Conservation (phyloP, 163 green algal genomes). For the Chlamydomonas reinhardtii region DNA sequence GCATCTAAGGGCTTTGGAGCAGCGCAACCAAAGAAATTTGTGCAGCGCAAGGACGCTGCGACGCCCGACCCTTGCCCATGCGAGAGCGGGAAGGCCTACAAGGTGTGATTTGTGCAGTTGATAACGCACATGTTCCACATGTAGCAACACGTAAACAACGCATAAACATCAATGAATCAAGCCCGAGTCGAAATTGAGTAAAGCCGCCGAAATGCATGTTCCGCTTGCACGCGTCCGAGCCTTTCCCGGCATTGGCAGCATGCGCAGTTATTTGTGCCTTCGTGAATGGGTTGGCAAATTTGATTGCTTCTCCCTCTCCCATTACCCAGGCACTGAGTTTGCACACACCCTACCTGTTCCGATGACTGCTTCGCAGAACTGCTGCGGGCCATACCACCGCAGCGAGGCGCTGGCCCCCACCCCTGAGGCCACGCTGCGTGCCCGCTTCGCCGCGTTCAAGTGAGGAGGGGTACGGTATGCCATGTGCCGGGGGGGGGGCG, state of each 20-base stretch:
- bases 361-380: slow-evolving; percentile 42
- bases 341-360: background rate
- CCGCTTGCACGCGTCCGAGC: no score
- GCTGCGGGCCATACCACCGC: slow-evolving; percentile 37
- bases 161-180: no score
- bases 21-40: background rate
- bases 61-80: slow-evolving; percentile 15
- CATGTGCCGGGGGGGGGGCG: no score
- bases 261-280: no score
- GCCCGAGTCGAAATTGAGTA: no score
- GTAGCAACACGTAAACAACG: no score
- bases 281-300: no score
- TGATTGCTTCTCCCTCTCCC: no score
- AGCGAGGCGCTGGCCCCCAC: background rate
- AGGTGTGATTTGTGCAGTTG: background rate
- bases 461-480: background rate
- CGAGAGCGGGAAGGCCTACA: slow-evolving; percentile 38
- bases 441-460: slow-evolving; percentile 45
- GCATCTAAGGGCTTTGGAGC: slow-evolving; percentile 23
- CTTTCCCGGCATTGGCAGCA: no score
- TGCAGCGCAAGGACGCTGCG: slow-evolving; percentile 1
- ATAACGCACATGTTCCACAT: no score
- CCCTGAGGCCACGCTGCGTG: slow-evolving; percentile 41
- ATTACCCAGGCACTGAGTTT: no score
- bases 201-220: no score